Conservation (phyloP, 2,329 filamentous ascomycete species). For the Botrytis deweyae region DNA sequence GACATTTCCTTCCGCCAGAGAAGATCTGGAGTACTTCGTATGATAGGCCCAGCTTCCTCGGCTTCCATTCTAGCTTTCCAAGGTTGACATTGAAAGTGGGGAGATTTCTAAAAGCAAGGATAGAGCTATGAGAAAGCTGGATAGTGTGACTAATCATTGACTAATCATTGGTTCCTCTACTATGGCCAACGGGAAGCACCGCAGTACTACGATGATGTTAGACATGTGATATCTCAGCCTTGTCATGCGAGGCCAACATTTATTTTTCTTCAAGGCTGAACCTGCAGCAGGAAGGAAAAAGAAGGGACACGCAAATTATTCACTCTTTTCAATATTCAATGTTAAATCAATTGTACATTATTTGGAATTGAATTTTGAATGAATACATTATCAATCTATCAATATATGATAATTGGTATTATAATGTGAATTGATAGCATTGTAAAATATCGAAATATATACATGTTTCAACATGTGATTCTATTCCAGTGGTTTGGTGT, state of each 20-base stretch:
- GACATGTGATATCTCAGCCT: slow-evolving; percentile 14
- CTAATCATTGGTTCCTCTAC: neutral
- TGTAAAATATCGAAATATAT: neutral
- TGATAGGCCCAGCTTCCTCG: neutral
- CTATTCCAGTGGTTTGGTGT: neutral
- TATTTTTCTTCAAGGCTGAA: slow-evolving; percentile 4
- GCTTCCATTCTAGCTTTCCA: neutral
- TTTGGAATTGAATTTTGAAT: neutral
- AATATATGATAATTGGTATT: neutral
- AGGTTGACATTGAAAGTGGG: neutral
- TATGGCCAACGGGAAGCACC: neutral
- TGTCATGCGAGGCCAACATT: neutral
- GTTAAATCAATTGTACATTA: neutral
- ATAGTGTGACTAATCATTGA: neutral
- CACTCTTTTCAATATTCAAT: neutral
- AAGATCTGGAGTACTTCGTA: neutral
- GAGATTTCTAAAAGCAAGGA: neutral
- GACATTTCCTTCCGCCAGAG: neutral
- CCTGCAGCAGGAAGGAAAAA: neutral
- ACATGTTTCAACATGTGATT: neutral
- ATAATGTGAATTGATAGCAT: neutral
- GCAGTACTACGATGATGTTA: neutral
- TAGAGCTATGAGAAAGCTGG: neutral
- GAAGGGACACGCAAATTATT: neutral
- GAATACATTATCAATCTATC: neutral